These are phyloP conservation scores for Martensiomyces pterosporus DNA, from an alignment of 192 early-diverging fungal genomes.

Conservation along the genomic window DNA sequence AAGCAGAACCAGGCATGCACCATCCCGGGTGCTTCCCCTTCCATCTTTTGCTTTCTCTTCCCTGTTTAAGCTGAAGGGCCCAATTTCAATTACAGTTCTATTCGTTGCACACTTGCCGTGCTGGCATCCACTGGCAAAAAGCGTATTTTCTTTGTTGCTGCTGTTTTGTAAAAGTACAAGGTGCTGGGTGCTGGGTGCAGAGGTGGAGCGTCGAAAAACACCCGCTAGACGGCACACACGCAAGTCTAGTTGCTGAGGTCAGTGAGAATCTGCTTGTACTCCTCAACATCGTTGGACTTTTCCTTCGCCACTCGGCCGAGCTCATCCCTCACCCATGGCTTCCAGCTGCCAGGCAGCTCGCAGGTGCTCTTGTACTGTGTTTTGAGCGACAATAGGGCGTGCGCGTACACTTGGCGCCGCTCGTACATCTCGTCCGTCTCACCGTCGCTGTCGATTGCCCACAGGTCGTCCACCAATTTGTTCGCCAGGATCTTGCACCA, in stretches of 20 bases:
- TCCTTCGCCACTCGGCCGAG: constrained; percentile 4
- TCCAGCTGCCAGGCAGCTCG: constrained; percentile 6
- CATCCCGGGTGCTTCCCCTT: no score
- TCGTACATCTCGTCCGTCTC: constrained; percentile 1
- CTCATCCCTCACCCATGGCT: constrained; percentile 19
- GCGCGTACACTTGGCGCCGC: constrained; percentile 18
- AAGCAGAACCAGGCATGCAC: no score
- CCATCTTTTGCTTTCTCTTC: neutral
- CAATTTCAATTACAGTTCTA: no score
- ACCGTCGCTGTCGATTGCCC: constrained; percentile 3
- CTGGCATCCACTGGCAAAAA: no score
- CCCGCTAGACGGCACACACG: no score
- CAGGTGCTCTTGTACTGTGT: constrained; percentile 16
- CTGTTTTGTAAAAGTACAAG: neutral
- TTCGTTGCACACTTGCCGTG: no score
- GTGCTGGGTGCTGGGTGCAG: no score
- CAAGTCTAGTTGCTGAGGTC: no score
- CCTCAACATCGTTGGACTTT: constrained; percentile 7
- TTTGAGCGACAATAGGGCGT: constrained; percentile 20
- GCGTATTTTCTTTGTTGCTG: constrained; percentile 2
- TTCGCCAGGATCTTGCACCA: constrained; percentile 30
- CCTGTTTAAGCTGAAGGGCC: constrained; percentile 1
- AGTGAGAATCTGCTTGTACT: constrained; percentile 21
- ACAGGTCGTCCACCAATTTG: constrained; percentile 13
- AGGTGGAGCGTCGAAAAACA: no score